Base-by-base conservation (phyloP, 441 rosid species). In the Eruca vesicaria region DNA sequence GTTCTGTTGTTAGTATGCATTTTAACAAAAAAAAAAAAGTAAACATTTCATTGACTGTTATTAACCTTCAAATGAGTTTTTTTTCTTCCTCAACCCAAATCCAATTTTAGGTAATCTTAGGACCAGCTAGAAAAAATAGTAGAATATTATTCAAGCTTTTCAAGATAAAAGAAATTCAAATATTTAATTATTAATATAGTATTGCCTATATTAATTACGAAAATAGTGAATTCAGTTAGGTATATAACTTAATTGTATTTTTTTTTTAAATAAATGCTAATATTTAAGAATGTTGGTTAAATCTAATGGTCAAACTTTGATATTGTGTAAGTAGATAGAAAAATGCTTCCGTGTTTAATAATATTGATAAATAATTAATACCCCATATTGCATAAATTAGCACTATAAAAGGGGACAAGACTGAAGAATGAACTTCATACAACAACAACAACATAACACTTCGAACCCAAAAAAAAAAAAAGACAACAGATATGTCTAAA, bases 401-500 rank as follows among this genome's bases (percentile, higher is more conserved):
- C n/a, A n/a, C 16, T 7, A 2, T 52, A 64, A 38, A 70, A 9
- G 29, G 9, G 32, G n/a, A 59, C 36, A 19, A 38, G 68, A 63
- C 8, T 14, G 33, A 21, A 36, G 32, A 64, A 64, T 14, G 14
- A 21, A 5, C 8, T 43, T 26, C 20, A 3, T 9, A 55, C 32
- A 29, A 29, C 0, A 5, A 55, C 32, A 29, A 29, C 32, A 29
- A 29, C 32, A 29, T 1, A 29, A 29, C 7, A 28, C 16, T n/a
- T 1, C 11, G 4, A 52, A 19, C 3, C 59, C 29, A n/a, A n/a
- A n/a, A n/a, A n/a, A n/a, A n/a, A n/a, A n/a, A 26, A 26, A 57
- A 57, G 14, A 12, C 50, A 9, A 12, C 50, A 69, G 50, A 50
- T 0, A 77, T 80, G 81, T 67, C 84, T 0, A 9, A 50, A 2